These are phyloP conservation scores for Aspergillus fructus DNA, from an alignment of 2,329 filamentous ascomycete species.

Conservation along the genomic window DNA sequence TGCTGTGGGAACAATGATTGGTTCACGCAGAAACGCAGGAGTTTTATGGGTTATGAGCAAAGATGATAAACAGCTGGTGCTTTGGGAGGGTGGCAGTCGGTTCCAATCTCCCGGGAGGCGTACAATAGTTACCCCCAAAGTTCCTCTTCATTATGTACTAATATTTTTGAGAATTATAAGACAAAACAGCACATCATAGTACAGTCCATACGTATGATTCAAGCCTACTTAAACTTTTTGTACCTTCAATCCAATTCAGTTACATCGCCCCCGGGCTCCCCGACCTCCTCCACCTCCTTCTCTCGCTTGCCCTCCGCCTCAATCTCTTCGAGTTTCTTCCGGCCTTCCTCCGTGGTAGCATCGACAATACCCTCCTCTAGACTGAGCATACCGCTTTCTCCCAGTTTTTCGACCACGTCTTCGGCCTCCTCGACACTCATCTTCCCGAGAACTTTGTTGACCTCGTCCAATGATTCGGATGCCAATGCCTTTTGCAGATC, in stretches of 20 bases:
- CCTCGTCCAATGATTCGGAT: slow-evolving; percentile 83
- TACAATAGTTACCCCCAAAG: not conserved
- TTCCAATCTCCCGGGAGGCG: not conserved
- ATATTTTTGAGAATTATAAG: not conserved
- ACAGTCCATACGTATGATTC: not conserved
- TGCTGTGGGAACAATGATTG: not conserved
- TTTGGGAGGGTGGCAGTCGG: not conserved
- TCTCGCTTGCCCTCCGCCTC: slow-evolving; percentile 54
- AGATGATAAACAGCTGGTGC: not conserved
- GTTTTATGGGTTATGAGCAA: not conserved
- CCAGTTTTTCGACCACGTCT: slow-evolving; percentile 75
- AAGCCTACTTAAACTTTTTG: not conserved
- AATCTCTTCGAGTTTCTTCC: slow-evolving; percentile 73
- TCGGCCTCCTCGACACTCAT: slow-evolving; percentile 89
- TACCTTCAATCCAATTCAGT: slow-evolving; percentile 32
- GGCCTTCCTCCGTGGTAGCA: slow-evolving; percentile 84
- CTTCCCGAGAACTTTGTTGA: slow-evolving; percentile 82
- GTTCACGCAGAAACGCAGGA: not conserved
- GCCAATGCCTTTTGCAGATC: slow-evolving; percentile 80
- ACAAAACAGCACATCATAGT: not conserved
- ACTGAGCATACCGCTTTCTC: slow-evolving; percentile 84
- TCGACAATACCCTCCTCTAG: slow-evolving; percentile 93
- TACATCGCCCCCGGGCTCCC: slow-evolving; percentile 53
- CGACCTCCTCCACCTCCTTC: slow-evolving; percentile 49
- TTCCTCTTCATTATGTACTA: not conserved